Evolutionary conservation across 1,284 basidiomycete species (phyloP), one percentile per base, ranked within the genome.

Genomic region (Marasmius oreades): DNA sequence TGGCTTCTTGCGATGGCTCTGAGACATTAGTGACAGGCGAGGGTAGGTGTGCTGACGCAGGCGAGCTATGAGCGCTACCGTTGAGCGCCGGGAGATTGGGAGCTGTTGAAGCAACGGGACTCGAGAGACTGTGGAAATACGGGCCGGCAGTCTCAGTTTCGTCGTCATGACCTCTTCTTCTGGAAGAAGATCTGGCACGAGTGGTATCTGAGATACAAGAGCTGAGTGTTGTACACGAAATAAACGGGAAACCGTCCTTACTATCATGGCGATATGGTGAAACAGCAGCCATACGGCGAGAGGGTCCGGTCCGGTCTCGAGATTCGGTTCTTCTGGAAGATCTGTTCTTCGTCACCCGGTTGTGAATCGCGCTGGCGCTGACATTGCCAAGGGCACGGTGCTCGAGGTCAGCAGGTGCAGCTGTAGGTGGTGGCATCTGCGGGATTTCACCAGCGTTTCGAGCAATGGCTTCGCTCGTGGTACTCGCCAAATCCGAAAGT

Each of bases 101-200:
- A 39, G 60, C 52, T 18, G 44, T 63, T 1, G 70, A 76, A 33
- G 69, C 67, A 5, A 72, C 73, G 14, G 83, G 80, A 57, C 78
- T 81, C 2, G 79, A 73, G 62, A 84, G 82, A 33, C 76, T 74
- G 37, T 79, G 78, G 60, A 80, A 79, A 61, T 74, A 81, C 10
- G 59, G 47, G 33, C 59, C 63, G 59, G 73, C 76, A 28, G 66
- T 74, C 64, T 51, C 70, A 52, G 83, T 80, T 43, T 77, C 76
- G 57, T 90, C 88, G 62, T 89, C 88, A 59, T 77, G 83, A 8
- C 81, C 84, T 34, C 88, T 82, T 67, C 82, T 84, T 50, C 88
- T 82, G 52, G 88, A 91, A 5, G 85, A 80, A 42, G 88, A 91
- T 62, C 88, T 76, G 52, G 87, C 86, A 58, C 87, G 78, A 59